Base-by-base conservation (phyloP, 2,329 filamentous ascomycete genomes). In the Penicillium capsulatum region DNA sequence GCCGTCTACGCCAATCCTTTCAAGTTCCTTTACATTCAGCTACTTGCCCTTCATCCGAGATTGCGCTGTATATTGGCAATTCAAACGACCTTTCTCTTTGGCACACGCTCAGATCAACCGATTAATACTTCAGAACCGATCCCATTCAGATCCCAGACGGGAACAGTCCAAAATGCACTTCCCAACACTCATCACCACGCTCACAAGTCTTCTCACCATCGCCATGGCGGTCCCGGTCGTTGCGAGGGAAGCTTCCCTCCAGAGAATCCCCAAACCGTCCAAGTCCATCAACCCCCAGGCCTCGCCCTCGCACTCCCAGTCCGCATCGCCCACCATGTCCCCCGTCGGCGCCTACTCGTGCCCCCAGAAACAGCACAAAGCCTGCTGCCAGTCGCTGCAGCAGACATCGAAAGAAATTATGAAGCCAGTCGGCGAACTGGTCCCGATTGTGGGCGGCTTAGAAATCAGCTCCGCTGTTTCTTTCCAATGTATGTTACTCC, bases 381-480 rank as follows among this genome's bases (percentile, higher is more conserved):
- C 53, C 33, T 63, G 59, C 49, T 63, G 59, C 24, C 40, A 42
- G 30, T 45, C 48, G 3, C 10, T 63, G 5, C 29, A 51, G 17
- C 9, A 47, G 16, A 20, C 54, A 0, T 34, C 54, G 0, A 38
- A 53, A 1, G 33, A 40, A 3, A 2, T 61, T 4, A 32, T 51
- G 10, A 22, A 47, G 7, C 27, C 42, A 1, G 9, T 63, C 3
- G 51, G 53, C 2, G 27, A 48, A 3, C 4, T 60, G 3, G 16
- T 61, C 2, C 59, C 59, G 1, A 32, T 46, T 1, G 1, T 59
- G 2, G 31, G 42, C 1, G 58, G 50, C 0, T 6, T 58, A 1
- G 27, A 54, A 19, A 2, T 59, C 8, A 55, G 51, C 26, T 57
- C 55, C 11, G 14, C 47, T 7, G 7, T 60, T 3, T 49, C 48